These are phyloP conservation scores for Mitragyna speciosa DNA, from an alignment of 257 asterid genomes.

Conservation along the genomic window DNA sequence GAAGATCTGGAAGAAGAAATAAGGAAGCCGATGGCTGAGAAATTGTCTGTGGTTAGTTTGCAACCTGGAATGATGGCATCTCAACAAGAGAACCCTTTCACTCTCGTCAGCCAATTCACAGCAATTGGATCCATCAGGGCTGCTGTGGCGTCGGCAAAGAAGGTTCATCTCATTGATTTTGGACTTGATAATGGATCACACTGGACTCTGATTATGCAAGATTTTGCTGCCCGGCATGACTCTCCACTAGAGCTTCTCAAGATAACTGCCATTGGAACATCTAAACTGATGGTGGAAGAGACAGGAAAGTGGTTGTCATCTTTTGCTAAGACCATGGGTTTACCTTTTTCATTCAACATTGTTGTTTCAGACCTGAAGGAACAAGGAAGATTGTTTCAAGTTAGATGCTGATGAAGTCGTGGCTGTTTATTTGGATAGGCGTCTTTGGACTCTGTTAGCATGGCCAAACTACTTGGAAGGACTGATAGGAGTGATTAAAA, in stretches of 20 bases:
- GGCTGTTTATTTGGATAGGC: slow-evolving; percentile 35
- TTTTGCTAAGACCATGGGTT: slow-evolving; percentile 43
- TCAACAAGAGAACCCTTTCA: slow-evolving; percentile 39
- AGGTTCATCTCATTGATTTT: slow-evolving; percentile 48
- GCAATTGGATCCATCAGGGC: slow-evolving; percentile 50
- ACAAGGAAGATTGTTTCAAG: slow-evolving; percentile 18
- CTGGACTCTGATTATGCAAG: slow-evolving; percentile 56
- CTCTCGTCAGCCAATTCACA: slow-evolving; percentile 37
- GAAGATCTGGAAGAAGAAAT: slow-evolving; percentile 12
- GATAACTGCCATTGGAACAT: slow-evolving; percentile 48
- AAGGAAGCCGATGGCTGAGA: not conserved
- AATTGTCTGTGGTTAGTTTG: not conserved
- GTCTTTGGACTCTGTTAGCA: slow-evolving; percentile 33
- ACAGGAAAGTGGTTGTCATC: slow-evolving; percentile 38
- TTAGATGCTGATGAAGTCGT: slow-evolving; percentile 35
- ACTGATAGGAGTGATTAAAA: slow-evolving; percentile 38
- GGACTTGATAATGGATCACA: slow-evolving; percentile 48
- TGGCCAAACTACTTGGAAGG: slow-evolving; percentile 32
- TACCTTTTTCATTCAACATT: slow-evolving; percentile 39
- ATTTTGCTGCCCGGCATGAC: slow-evolving; percentile 35
- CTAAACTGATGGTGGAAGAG: slow-evolving; percentile 37
- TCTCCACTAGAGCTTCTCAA: slow-evolving; percentile 39
- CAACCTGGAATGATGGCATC: not conserved
- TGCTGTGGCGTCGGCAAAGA: slow-evolving; percentile 27
- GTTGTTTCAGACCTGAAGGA: slow-evolving; percentile 39